Conservation (phyloP, 352 stramenopile genomes). For the Plasmopara muralis region DNA sequence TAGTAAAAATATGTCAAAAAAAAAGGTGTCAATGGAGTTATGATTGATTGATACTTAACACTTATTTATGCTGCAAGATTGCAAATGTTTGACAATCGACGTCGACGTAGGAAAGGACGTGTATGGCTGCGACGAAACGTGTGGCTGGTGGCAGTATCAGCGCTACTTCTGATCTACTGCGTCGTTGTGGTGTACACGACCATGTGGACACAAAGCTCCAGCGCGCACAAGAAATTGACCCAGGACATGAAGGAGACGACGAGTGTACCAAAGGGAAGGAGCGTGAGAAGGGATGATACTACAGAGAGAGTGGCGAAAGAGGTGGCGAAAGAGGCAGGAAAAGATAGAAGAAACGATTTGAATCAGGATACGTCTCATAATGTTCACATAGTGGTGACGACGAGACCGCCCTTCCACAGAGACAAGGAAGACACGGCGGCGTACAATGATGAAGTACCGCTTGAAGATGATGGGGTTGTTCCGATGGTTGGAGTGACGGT, state of each 20-base stretch:
- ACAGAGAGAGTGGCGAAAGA: slow-evolving; percentile 6
- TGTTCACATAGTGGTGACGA: slow-evolving; percentile 12
- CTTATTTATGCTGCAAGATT: neutral
- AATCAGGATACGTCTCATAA: slow-evolving; percentile 13
- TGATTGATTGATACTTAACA: neutral
- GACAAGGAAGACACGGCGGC: slow-evolving; percentile 17
- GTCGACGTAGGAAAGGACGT: neutral
- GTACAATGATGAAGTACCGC: slow-evolving; percentile 17
- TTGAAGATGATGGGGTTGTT: slow-evolving; percentile 18
- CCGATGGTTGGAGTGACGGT: slow-evolving; percentile 13
- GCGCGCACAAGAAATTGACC: slow-evolving; percentile 5
- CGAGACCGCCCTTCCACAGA: slow-evolving; percentile 1
- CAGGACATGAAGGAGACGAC: slow-evolving; percentile 14
- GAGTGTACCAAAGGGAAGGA: slow-evolving; percentile 11
- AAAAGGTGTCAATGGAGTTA: neutral
- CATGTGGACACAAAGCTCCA: slow-evolving; percentile 21
- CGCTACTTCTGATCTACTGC: slow-evolving; percentile 33
- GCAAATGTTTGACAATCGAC: neutral
- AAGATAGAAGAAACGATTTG: slow-evolving; percentile 17
- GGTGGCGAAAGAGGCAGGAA: slow-evolving; percentile 11
- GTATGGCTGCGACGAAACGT: slow-evolving; percentile 24
- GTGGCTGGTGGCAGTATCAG: slow-evolving; percentile 20
- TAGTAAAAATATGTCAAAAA: neutral
- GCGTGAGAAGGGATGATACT: slow-evolving; percentile 11
- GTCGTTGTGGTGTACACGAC: slow-evolving; percentile 31